A percentile compares a stretch with the other conserved stretches of the same genome.
Evolutionary conservation across 2,329 filamentous ascomycete species (phyloP).

Genomic region (Cephalotrichum gorgonifer): DNA sequence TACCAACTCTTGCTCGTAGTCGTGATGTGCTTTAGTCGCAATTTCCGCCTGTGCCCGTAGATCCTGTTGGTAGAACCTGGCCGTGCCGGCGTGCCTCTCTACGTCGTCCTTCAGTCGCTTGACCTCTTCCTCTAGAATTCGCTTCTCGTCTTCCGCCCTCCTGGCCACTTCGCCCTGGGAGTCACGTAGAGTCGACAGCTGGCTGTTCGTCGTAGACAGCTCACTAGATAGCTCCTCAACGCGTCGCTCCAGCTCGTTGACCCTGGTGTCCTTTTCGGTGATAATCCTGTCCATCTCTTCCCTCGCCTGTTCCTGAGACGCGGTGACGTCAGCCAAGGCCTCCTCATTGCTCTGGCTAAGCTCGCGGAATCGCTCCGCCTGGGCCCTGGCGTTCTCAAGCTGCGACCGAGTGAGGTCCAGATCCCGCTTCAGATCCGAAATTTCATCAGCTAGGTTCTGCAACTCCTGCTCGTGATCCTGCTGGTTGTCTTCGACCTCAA

Average conservation of each 20-base stretch:
- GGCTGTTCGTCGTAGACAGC: constrained; percentile 68
- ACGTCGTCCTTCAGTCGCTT: constrained; percentile 73
- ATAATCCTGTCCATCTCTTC: constrained; percentile 72
- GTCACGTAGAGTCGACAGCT: constrained; percentile 70
- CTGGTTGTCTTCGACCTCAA: constrained; percentile 26
- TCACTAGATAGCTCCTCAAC: constrained; percentile 77
- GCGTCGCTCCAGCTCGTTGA: constrained; percentile 73
- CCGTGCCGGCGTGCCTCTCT: constrained; percentile 67
- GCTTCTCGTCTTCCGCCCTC: constrained; percentile 73
- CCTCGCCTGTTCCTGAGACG: constrained; percentile 77
- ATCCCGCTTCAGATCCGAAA: constrained; percentile 79
- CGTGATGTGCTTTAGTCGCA: constrained; percentile 82
- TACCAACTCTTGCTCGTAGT: constrained; percentile 88
- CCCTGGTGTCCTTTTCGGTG: constrained; percentile 66
- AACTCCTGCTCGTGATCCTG: constrained; percentile 48
- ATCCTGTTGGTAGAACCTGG: constrained; percentile 81
- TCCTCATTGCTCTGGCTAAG: constrained; percentile 85
- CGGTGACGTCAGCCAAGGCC: constrained; percentile 66
- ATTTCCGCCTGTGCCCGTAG: constrained; percentile 90
- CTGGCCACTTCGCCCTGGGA: constrained; percentile 65
- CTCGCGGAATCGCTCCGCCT: constrained; percentile 79
- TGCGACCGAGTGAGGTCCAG: constrained; percentile 73
- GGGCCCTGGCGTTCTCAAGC: constrained; percentile 67
- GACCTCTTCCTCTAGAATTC: constrained; percentile 67
- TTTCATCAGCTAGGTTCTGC: constrained; percentile 73